Evolutionary conservation across 495 filamentous ascomycete genomes (phyloP).

Genomic region (Aspergillus olivimuriae): DNA sequence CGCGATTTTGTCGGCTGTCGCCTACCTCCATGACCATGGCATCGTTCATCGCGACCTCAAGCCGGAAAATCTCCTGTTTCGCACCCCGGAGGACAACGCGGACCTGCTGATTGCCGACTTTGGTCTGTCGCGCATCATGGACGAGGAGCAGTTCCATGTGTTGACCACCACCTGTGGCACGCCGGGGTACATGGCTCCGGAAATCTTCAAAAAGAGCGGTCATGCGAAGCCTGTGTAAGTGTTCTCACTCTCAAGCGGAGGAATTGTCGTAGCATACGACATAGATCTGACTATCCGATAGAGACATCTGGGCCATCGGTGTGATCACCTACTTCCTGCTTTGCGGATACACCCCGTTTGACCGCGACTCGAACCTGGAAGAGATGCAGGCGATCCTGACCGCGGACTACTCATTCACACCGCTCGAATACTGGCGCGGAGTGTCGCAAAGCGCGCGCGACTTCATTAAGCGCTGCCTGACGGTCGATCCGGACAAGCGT

Average conservation of each 20-base stretch:
- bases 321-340: conserved; percentile 94
- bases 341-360: conserved; percentile 97
- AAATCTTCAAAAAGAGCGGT: conserved; percentile 74
- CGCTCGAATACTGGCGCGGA: conserved; percentile 91
- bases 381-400: conserved; percentile 98
- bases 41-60: conserved; percentile 88
- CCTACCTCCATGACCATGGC: conserved; percentile 96
- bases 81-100: conserved; percentile 52
- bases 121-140: conserved; percentile 91
- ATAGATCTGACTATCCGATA: conserved; percentile 16
- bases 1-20: conserved; percentile 91
- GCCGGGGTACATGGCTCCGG: conserved; percentile 90
- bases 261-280: neutral
- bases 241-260: neutral
- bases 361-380: conserved; percentile 93
- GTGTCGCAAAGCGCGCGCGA: conserved; percentile 81
- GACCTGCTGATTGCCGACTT: conserved; percentile 94
- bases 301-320: conserved; percentile 74
- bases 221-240: conserved; percentile 75
- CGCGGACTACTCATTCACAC: conserved; percentile 95
- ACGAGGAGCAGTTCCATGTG: conserved; percentile 98
- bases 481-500: conserved; percentile 75
- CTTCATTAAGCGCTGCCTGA: conserved; percentile 85
- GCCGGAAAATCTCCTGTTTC: conserved; percentile 49
- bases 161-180: conserved; percentile 96